Conservation (phyloP, 2,329 filamentous ascomycete species). For the Diaporthe humulicola region DNA sequence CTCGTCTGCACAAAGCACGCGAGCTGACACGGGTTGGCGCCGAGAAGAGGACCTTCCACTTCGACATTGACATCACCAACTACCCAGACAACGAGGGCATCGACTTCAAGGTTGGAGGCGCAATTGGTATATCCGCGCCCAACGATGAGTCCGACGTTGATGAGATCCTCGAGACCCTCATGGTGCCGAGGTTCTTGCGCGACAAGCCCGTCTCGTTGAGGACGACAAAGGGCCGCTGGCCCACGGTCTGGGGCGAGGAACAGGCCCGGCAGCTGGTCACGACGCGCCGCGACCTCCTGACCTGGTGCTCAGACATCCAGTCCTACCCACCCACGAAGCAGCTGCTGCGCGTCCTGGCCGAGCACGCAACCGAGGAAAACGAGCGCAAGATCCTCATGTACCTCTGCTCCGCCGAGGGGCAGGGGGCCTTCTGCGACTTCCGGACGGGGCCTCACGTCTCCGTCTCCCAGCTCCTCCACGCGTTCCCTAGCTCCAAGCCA, state of each 20-base stretch:
- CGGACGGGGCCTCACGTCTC: slow-evolving; percentile 90
- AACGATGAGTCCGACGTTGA: slow-evolving; percentile 85
- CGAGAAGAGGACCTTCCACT: slow-evolving; percentile 97
- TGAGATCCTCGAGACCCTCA: slow-evolving; percentile 84
- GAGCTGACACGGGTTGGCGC: slow-evolving; percentile 90
- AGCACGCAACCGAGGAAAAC: slow-evolving; percentile 82
- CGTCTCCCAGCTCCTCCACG: slow-evolving; percentile 85
- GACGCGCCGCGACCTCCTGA: slow-evolving; percentile 90
- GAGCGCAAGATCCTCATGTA: slow-evolving; percentile 92
- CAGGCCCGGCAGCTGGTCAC: slow-evolving; percentile 87
- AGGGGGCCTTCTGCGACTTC: slow-evolving; percentile 93
- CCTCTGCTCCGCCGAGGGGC: slow-evolving; percentile 89
- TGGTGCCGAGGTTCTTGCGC: slow-evolving; percentile 84
- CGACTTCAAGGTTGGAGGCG: slow-evolving; percentile 96
- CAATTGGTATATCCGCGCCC: slow-evolving; percentile 92
- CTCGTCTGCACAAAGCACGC: slow-evolving; percentile 86
- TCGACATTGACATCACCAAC: slow-evolving; percentile 95
- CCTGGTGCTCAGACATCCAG: slow-evolving; percentile 95
- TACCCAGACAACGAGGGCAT: slow-evolving; percentile 85
- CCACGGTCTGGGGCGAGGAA: slow-evolving; percentile 97
- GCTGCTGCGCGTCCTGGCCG: slow-evolving; percentile 86
- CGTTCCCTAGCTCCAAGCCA: slow-evolving; percentile 92
- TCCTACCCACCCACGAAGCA: slow-evolving; percentile 92
- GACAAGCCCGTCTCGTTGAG: slow-evolving; percentile 86
- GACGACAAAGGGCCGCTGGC: slow-evolving; percentile 89